Base-by-base conservation (phyloP, 1,139 yeast genomes). In the Fermentozyma sake region DNA sequence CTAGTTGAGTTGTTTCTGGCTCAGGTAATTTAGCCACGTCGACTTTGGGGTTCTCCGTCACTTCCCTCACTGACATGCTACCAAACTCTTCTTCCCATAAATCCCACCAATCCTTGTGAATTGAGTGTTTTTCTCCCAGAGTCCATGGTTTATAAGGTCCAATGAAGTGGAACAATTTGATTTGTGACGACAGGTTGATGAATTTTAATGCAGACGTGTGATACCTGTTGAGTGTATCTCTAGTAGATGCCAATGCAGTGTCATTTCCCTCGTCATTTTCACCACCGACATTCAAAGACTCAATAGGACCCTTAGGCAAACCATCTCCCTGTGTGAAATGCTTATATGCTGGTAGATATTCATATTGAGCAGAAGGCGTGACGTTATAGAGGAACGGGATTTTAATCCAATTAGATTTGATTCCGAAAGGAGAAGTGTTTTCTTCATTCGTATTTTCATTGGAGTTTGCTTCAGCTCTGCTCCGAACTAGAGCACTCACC, bases 91-190 rank as follows among this genome's bases (percentile, higher is more conserved):
- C 50, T 25, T 49, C 41, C 70, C 71, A 68, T 14, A 51, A 45
- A n/a, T 44, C 41, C 76, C 76, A 69, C 73, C 76, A 70, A 27
- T 50, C 54, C 20, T 42, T 46, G 34, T 56, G 61, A 21, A 42
- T 22, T 7, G 29, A 18, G 43, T 36, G 5, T 48, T 51, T n/a
- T 7, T 21, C 28, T 3, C 39, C 38, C 3, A 50, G 37, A 19
- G 20, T 51, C 97, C 97, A 91, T 1, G 98, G 98, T 53, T 91
- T 89, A 21, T 50, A 43, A 2, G 73, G 59, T 1, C 97, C 97
- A 39, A 87, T 84, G 46, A 79, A 91, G 55, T 91, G 98, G 13
- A 84, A 63, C 20, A 82, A 60, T 33, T 74, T 72, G 27, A 86
- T 71, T 30, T 54, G 57, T 3, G 46, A 32, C 12, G 37, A 13